phyloP scores from a whole-genome alignment of 495 filamentous ascomycete species.

The Podospora appendiculata region DNA sequence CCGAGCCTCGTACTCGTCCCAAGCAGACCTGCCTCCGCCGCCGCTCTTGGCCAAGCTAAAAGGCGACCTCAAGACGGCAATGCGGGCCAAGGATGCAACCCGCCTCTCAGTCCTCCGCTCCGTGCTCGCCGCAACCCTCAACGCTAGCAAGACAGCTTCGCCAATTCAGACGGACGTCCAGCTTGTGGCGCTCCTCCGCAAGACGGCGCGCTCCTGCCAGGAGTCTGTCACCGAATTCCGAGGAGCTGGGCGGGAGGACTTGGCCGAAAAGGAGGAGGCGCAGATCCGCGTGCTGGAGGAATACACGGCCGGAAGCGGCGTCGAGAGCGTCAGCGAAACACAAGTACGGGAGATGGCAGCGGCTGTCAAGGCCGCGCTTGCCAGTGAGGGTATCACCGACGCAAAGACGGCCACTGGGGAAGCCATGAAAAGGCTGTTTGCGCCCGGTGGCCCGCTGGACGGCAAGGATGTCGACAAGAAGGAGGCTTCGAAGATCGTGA shows the following conservation, averaged over 20 bases:
- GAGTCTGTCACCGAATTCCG: slow-evolving; percentile 42
- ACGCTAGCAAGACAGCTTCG: slow-evolving; percentile 48
- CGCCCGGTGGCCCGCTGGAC: slow-evolving; percentile 26
- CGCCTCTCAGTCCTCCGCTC: slow-evolving; percentile 46
- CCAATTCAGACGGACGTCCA: slow-evolving; percentile 50
- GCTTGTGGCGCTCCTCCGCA: slow-evolving; percentile 45
- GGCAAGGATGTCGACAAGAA: slow-evolving; percentile 31
- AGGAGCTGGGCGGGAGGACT: slow-evolving; percentile 42
- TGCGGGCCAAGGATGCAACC: slow-evolving; percentile 49
- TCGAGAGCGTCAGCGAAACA: slow-evolving; percentile 31
- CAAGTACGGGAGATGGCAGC: slow-evolving; percentile 32
- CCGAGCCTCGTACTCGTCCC: slow-evolving; percentile 4
- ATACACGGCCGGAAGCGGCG: slow-evolving; percentile 36
- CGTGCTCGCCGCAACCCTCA: slow-evolving; percentile 45
- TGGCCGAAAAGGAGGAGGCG: slow-evolving; percentile 45
- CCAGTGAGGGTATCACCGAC: slow-evolving; percentile 13
- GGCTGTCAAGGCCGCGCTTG: slow-evolving; percentile 24
- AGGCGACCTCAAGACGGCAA: slow-evolving; percentile 51
- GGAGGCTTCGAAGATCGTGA: slow-evolving; percentile 23
- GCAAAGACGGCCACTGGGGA: slow-evolving; percentile 13
- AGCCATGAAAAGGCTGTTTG: slow-evolving; percentile 31
- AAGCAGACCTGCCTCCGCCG: slow-evolving; percentile 20
- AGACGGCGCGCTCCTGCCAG: slow-evolving; percentile 26
- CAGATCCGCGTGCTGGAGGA: slow-evolving; percentile 40
- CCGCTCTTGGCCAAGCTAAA: slow-evolving; percentile 40